Base-by-base conservation (phyloP, 2,329 filamentous ascomycete genomes). In the Nothophoma quercina region DNA sequence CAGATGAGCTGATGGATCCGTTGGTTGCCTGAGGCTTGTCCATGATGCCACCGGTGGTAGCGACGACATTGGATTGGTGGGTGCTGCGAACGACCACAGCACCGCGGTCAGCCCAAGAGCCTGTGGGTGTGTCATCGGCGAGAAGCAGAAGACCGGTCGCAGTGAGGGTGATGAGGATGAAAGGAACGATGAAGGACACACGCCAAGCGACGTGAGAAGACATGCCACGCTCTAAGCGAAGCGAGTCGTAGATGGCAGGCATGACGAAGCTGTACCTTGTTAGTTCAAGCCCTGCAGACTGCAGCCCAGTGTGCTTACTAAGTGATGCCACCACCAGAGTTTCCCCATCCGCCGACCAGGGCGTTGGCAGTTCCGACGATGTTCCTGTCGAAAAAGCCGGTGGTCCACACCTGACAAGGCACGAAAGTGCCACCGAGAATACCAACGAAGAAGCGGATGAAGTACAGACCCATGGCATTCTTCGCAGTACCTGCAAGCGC, bases 381-480 rank as follows among this genome's bases (percentile, higher is more conserved):
- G 65, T 93, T 95, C 78, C 93, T 95, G 77, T 97, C 92, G 72
- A 91, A 96, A 80, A 96, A 96, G 0, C 88, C 91, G 0, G 91
- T 96, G 8, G 88, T 90, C 91, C 92, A 96, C 6, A 96, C 93
- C 71, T 96, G 91, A 72, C 91, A 96, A 10, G 90, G 90, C 0
- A 93, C 90, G 64, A 93, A 93, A 1, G 85, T 84, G 2, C 87
- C 88, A 32, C 90, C 90, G 0, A 93, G 83, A 34, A 93, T 88
- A 55, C 89, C 89, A 58, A 93, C 85, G 75, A 93, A 93, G 79
- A 93, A 93, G 35, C 90, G 85, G 39, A 89, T 83, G 16, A 84
- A 76, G 62, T 91, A 87, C n/a, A 93, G 82, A 7, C 89, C 87
- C 4, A 75, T 77, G 5, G 85, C 85, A 45, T 82, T 86, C 39